Evolutionary conservation across 768 basidiomycete species (phyloP).

Genomic region (Royoungia palumana): DNA sequence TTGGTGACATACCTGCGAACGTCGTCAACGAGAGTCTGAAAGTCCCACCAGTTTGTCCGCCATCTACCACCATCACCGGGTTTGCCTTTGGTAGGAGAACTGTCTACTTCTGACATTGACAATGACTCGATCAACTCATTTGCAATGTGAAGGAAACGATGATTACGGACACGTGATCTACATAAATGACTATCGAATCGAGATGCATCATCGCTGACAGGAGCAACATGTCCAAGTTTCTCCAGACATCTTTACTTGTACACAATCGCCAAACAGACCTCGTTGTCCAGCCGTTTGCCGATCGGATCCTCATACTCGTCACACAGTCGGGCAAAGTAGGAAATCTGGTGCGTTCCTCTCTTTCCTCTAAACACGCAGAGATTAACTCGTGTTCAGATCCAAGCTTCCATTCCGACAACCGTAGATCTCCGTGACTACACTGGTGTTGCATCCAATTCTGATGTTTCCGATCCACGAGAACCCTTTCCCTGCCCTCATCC

Average conservation of each 20-base stretch:
- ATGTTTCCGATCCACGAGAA: conserved; percentile 31
- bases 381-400: conserved; percentile 51
- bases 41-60: conserved; percentile 74
- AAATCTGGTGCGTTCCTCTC: conserved; percentile 54
- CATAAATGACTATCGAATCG: too few relatives aligned
- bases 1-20: conserved; percentile 44
- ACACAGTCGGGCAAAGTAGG: conserved; percentile 93
- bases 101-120: conserved; percentile 24
- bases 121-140: conserved; percentile 9
- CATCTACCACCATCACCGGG: conserved; percentile 49
- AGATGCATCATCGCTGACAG: too few relatives aligned
- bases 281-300: conserved; percentile 73
- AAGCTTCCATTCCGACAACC: conserved; percentile 71
- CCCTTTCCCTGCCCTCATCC: conserved; percentile 60
- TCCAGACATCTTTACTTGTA: conserved; percentile 49
- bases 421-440: conserved; percentile 41
- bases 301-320: conserved; percentile 80
- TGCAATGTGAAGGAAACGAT: too few relatives aligned
- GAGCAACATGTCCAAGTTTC: conserved; percentile 22
- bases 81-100: conserved; percentile 53
- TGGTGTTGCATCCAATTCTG: conserved; percentile 35
- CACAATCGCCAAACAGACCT: conserved; percentile 66
- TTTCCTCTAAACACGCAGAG: background rate
- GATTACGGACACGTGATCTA: background rate
- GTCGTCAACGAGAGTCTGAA: conserved; percentile 57